Conservation (phyloP, 2,329 filamentous ascomycete species). For the Penicillium sp. region DNA sequence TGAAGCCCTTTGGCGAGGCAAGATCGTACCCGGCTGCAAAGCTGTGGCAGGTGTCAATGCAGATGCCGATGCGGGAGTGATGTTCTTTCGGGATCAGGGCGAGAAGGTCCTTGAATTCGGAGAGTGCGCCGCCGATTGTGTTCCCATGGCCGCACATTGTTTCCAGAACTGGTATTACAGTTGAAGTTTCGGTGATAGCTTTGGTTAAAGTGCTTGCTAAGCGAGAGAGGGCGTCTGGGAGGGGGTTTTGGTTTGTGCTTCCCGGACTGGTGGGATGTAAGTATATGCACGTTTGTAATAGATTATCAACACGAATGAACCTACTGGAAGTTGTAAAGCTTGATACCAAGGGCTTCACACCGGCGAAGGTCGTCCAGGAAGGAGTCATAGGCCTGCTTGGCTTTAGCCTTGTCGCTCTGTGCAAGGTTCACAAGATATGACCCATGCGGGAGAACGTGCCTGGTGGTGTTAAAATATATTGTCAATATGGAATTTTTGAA, state of each 20-base stretch:
- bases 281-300: not conserved
- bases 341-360: conserved; percentile 83
- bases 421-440: conserved; percentile 97
- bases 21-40: conserved; percentile 95
- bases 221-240: conserved; percentile 70
- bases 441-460: conserved; percentile 83
- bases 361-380: conserved; percentile 87
- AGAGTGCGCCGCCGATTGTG: conserved; percentile 80
- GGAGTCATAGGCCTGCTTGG: conserved; percentile 77
- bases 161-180: conserved; percentile 82
- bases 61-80: conserved; percentile 85
- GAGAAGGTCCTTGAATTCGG: conserved; percentile 86
- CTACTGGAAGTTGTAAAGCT: conserved; percentile 92
- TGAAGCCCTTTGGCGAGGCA: conserved; percentile 71
- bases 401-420: conserved; percentile 75
- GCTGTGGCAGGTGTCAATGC: conserved; percentile 93
- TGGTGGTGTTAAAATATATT: conserved; percentile 15
- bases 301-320: conserved; percentile 4
- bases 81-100: conserved; percentile 67
- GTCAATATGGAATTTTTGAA: not conserved
- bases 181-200: conserved; percentile 72
- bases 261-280: conserved; percentile 60
- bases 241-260: conserved; percentile 68
- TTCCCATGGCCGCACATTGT: conserved; percentile 94
- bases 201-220: conserved; percentile 82